These are phyloP conservation scores for Hyaloscypha variabilis DNA, from an alignment of 495 filamentous ascomycete species.

Conservation along the genomic window DNA sequence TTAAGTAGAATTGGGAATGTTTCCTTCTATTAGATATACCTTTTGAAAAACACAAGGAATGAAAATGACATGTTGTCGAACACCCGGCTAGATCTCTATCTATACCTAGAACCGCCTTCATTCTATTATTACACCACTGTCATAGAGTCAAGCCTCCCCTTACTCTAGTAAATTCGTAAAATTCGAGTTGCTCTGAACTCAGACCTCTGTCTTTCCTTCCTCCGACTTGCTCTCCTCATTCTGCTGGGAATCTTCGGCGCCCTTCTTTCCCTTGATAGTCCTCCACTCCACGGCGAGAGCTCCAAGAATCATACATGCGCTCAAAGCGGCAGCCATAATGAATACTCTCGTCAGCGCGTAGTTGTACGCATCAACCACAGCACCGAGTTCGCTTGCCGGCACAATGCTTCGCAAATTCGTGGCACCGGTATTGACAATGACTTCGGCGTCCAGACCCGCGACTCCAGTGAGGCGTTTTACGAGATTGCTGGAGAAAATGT, in stretches of 20 bases:
- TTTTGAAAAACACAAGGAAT: too few relatives aligned
- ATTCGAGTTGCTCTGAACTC: too few relatives aligned
- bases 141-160: too few relatives aligned
- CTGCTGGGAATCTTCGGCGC: background rate
- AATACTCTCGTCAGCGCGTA: constrained; percentile 58
- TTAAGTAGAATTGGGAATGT: too few relatives aligned
- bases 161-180: too few relatives aligned
- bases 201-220: background rate
- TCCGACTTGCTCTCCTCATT: constrained; percentile 1
- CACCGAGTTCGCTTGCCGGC: constrained; percentile 41
- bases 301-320: constrained; percentile 59
- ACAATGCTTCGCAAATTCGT: constrained; percentile 62
- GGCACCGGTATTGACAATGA: constrained; percentile 55
- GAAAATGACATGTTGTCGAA: too few relatives aligned
- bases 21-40: too few relatives aligned
- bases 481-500: constrained; percentile 20
- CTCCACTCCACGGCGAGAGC: constrained; percentile 68
- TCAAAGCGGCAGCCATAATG: constrained; percentile 63
- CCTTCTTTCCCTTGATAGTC: constrained; percentile 57
- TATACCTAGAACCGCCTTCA: too few relatives aligned
- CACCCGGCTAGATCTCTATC: too few relatives aligned
- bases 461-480: constrained; percentile 22
- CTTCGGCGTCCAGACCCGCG: constrained; percentile 27
- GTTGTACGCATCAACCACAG: constrained; percentile 69
- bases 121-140: too few relatives aligned